These are phyloP conservation scores for Marchantia polymorpha DNA, from an alignment of 225 moss, liverwort and hornwort genomes.

Conservation along the genomic window DNA sequence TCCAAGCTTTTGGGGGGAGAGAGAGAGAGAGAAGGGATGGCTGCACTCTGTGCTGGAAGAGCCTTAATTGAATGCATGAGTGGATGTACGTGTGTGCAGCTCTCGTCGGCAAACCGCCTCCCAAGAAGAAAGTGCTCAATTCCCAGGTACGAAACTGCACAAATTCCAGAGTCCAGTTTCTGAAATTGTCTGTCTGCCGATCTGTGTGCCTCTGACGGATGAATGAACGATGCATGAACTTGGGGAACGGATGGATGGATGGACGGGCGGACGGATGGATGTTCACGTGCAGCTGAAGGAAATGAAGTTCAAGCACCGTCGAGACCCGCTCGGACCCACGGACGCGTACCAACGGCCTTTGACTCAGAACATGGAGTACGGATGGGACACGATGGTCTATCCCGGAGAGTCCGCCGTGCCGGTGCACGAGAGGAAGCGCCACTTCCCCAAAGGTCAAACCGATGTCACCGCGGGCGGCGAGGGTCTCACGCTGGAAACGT, in stretches of 20 bases:
- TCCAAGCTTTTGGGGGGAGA: too few relatives aligned
- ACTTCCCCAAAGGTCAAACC: conserved; percentile 43
- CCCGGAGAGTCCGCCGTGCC: conserved; percentile 38
- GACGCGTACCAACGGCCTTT: conserved; percentile 32
- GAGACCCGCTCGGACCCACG: conserved; percentile 40
- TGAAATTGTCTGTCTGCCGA: too few relatives aligned
- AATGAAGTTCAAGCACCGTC: conserved; percentile 36
- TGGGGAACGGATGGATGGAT: neutral
- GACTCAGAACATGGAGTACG: conserved; percentile 48
- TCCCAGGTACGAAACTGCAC: conserved; percentile 29
- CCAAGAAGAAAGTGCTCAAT: conserved; percentile 27
- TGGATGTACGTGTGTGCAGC: conserved; percentile 12
- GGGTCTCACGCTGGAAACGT: conserved; percentile 49
- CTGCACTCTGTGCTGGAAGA: too few relatives aligned
- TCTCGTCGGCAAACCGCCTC: conserved; percentile 29
- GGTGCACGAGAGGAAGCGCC: conserved; percentile 24
- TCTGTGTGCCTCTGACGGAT: neutral
- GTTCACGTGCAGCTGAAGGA: conserved; percentile 33
- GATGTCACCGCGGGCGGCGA: conserved; percentile 47
- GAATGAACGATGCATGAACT: neutral
- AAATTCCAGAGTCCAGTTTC: neutral
- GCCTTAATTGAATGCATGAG: too few relatives aligned
- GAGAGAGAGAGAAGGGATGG: too few relatives aligned
- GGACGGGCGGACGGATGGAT: neutral
- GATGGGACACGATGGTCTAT: conserved; percentile 46